A percentile compares a stretch with the other conserved stretches of the same genome.
phyloP scores from a whole-genome alignment of 1,284 basidiomycete genomes.

The Heterobasidion occidentale region DNA sequence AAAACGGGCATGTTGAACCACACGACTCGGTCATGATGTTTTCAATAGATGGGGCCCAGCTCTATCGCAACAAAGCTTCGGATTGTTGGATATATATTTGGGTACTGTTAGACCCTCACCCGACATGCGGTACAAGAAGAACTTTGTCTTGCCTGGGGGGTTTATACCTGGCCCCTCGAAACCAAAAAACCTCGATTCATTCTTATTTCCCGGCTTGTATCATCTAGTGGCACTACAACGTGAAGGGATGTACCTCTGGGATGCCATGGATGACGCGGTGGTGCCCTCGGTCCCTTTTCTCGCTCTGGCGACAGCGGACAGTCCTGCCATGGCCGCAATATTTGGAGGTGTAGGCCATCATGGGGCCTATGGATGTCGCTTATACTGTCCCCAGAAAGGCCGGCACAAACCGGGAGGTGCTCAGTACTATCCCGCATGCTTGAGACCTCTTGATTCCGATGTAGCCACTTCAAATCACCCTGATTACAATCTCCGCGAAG shows the following conservation, averaged over 20 bases:
- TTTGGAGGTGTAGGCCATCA: constrained; percentile 25
- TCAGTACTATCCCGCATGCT: constrained; percentile 23
- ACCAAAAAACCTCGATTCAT: constrained; percentile 11
- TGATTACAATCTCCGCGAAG: constrained; percentile 15
- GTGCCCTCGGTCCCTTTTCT: constrained; percentile 1
- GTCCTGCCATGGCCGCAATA: constrained; percentile 15
- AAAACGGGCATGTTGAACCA: not conserved
- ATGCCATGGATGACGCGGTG: not conserved
- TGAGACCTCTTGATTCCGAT: constrained; percentile 16
- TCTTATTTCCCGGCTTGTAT: constrained; percentile 8
- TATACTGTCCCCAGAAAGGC: constrained; percentile 22
- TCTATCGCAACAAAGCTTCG: constrained; percentile 14
- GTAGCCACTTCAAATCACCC: constrained; percentile 13
- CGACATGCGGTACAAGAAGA: constrained; percentile 13
- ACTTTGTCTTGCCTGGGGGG: constrained; percentile 7
- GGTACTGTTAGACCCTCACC: constrained; percentile 11
- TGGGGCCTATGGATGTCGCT: constrained; percentile 21
- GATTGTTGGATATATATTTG: constrained; percentile 17
- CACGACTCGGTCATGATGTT: constrained; percentile 11
- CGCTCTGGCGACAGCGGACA: constrained; percentile 10
- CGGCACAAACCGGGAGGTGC: constrained; percentile 18
- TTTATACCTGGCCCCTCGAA: constrained; percentile 12
- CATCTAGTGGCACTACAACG: not conserved
- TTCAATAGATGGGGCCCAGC: constrained; percentile 16
- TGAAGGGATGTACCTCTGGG: constrained; percentile 3